Evolutionary conservation across 352 stramenopile species (phyloP).

Genomic region (Globisporangium cederbergense): DNA sequence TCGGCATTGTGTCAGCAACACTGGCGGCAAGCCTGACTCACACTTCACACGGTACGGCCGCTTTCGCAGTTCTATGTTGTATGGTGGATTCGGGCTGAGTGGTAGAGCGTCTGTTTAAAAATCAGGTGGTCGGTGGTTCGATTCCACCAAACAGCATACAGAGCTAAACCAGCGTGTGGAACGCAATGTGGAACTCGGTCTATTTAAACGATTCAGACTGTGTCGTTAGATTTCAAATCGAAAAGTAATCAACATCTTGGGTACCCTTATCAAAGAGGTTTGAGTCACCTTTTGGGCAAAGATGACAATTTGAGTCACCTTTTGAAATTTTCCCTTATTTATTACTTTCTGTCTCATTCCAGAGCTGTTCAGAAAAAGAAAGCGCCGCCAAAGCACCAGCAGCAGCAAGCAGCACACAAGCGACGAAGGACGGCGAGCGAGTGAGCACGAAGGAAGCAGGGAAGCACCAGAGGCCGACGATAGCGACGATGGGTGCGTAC

Average conservation of each 20-base stretch:
- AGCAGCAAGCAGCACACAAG: too few relatives aligned
- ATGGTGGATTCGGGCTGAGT: not conserved
- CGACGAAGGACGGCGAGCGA: too few relatives aligned
- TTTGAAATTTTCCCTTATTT: not conserved
- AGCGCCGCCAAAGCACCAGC: too few relatives aligned
- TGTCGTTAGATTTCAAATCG: constrained; percentile 1
- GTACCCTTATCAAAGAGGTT: constrained; percentile 2
- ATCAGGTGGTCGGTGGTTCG: too few relatives aligned
- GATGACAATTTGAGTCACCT: not conserved
- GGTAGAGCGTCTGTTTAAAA: too few relatives aligned
- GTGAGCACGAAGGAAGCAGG: not conserved
- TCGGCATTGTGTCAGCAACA: not conserved
- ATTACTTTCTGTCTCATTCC: too few relatives aligned
- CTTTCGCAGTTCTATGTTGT: constrained; percentile 6
- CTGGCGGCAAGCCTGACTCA: not conserved
- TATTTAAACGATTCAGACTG: not conserved
- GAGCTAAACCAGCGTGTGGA: not conserved
- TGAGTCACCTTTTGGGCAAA: not conserved
- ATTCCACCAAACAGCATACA: too few relatives aligned
- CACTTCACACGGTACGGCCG: constrained; percentile 7
- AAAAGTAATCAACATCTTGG: not conserved
- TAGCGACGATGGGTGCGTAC: not conserved
- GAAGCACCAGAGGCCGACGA: not conserved
- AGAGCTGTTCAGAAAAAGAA: too few relatives aligned
- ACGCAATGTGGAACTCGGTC: not conserved